Evolutionary conservation across 1,139 yeast species (phyloP).

Genomic region (Pneumocystis oryctolagi): DNA sequence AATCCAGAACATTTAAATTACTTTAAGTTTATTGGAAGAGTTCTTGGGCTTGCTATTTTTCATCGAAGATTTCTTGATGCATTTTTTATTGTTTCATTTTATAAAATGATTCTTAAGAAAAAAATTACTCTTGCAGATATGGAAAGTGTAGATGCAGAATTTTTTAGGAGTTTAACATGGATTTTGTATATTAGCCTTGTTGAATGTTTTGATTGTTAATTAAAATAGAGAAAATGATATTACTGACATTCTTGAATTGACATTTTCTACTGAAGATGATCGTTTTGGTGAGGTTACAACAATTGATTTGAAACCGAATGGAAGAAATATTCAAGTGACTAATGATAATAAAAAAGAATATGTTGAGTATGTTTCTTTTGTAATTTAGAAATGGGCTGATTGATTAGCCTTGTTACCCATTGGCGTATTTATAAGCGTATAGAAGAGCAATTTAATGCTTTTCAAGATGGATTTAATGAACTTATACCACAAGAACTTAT

Average conservation of each 20-base stretch:
- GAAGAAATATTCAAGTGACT: constrained; percentile 76
- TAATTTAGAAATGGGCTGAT: background rate
- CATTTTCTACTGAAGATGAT: constrained; percentile 92
- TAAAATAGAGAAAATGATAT: constrained; percentile 65
- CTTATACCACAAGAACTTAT: constrained; percentile 92
- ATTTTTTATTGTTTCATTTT: constrained; percentile 92
- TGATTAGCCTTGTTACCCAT: constrained; percentile 50
- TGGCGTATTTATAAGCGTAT: constrained; percentile 92
- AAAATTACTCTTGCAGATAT: constrained; percentile 90
- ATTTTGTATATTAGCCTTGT: background rate
- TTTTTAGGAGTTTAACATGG: constrained; percentile 82
- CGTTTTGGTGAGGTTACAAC: constrained; percentile 87
- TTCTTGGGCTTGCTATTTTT: constrained; percentile 94
- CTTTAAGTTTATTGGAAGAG: constrained; percentile 95
- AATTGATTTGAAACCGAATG: constrained; percentile 79
- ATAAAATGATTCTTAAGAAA: constrained; percentile 92
- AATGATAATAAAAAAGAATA: constrained; percentile 91
- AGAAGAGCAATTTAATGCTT: constrained; percentile 89
- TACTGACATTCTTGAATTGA: constrained; percentile 67
- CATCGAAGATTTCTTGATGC: constrained; percentile 96
- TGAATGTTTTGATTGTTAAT: constrained; percentile 23
- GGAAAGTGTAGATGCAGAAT: constrained; percentile 98
- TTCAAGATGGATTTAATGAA: constrained; percentile 93
- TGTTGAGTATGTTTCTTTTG: constrained; percentile 38
- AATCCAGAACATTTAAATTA: constrained; percentile 96